A percentile compares a stretch with the other conserved stretches of the same genome.
phyloP scores from a whole-genome alignment of 2,329 filamentous ascomycete genomes.

The Atkinsonella texensis region DNA sequence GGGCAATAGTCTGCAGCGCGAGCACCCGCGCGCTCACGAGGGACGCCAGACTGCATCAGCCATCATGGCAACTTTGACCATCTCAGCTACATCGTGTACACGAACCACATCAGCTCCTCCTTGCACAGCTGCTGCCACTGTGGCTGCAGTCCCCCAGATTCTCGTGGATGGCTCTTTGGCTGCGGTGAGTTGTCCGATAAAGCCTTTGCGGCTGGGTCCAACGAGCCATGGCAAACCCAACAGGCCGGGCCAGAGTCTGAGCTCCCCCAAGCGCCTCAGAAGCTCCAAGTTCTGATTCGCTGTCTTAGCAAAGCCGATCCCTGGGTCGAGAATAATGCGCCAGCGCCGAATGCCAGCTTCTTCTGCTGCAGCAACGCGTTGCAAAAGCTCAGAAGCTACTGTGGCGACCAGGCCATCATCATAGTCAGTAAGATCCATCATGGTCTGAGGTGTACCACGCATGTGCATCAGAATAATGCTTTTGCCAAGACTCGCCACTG shows the following conservation, averaged over 20 bases:
- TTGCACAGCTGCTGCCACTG: conserved; percentile 72
- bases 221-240: conserved; percentile 74
- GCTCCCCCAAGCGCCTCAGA: conserved; percentile 51
- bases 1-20: neutral
- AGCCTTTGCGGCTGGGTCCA: conserved; percentile 79
- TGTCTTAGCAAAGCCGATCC: conserved; percentile 87
- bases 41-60: conserved; percentile 79
- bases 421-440: conserved; percentile 60
- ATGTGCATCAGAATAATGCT: conserved; percentile 87
- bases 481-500: conserved; percentile 63
- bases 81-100: conserved; percentile 83
- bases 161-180: conserved; percentile 59
- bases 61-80: conserved; percentile 75
- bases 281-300: conserved; percentile 71
- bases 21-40: conserved; percentile 1
- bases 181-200: conserved; percentile 73
- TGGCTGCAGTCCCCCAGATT: conserved; percentile 76
- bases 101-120: conserved; percentile 85
- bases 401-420: conserved; percentile 53
- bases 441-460: conserved; percentile 75
- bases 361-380: conserved; percentile 62
- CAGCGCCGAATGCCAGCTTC: conserved; percentile 75
- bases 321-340: conserved; percentile 91
- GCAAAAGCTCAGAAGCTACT: conserved; percentile 55
- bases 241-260: conserved; percentile 53